Base-by-base conservation (phyloP, 352 stramenopile genomes). In the Pythium coloratum region DNA sequence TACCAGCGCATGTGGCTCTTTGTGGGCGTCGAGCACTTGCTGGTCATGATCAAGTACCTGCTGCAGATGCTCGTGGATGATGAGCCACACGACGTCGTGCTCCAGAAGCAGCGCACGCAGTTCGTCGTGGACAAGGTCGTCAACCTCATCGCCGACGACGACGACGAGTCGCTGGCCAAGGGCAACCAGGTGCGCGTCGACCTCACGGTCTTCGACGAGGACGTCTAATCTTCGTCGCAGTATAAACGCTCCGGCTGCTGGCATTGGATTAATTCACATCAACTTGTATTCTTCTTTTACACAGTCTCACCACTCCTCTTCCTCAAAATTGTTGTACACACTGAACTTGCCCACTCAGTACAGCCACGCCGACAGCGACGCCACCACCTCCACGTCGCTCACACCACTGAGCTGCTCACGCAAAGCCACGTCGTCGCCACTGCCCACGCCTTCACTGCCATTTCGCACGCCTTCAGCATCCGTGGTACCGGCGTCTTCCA, bases 81-180 rank as follows among this genome's bases (percentile, higher is more conserved):
- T 60, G 82, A 88, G 38, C 85, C 85, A 7, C 76, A 79, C 30
- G 82, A 91, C 34, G 76, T 91, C 9, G 64, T 79, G 53, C 66
- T 91, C 33, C 85, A 93, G 70, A 86, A 91, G 55, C 81, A 91
- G 59, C 82, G 85, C 38, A 78, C 70, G 13, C 73, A 76, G 69
- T 93, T 93, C 59, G 78, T 93, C 20, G 68, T 89, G 16, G 75
- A 85, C 71, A 93, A 93, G 71, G 79, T 93, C 49, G 81, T 93
- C 3, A 76, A 91, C 62, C 66, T 88, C 30, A 86, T 93, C 47
- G 75, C 82, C 9, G 85, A 93, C 46, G 85, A 93, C 33, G 82
- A 91, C 59, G 82, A 90, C 51, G 71, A 72, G 26, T 78, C 81
- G 51, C 68, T 92, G 24, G 67, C 76, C 36, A 89, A 90, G 70